These are phyloP conservation scores for Trichoderma sp. DNA, from an alignment of 2,329 filamentous ascomycete species.

Conservation along the genomic window DNA sequence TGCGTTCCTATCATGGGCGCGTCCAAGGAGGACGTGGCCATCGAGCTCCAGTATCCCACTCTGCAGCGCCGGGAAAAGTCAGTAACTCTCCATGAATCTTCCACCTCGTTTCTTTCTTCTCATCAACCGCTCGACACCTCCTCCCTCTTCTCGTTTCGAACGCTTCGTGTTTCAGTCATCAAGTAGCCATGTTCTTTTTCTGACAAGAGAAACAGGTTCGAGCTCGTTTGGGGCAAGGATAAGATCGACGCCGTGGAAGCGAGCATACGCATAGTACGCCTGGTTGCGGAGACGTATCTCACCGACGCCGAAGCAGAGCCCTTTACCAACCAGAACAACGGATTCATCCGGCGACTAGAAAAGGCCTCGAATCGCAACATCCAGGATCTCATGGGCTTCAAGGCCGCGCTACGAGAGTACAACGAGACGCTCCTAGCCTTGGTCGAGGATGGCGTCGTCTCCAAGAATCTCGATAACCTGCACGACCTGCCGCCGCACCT, in stretches of 20 bases:
- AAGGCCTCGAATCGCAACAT: constrained; percentile 71
- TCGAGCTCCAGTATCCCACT: constrained; percentile 85
- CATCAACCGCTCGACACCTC: background rate
- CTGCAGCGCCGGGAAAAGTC: constrained; percentile 68
- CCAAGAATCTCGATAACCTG: constrained; percentile 68
- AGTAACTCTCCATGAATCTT: constrained; percentile 27
- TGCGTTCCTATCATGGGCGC: constrained; percentile 55
- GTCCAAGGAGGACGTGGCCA: constrained; percentile 55
- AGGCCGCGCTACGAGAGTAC: constrained; percentile 72
- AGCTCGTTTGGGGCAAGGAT: constrained; percentile 77
- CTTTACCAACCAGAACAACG: constrained; percentile 71
- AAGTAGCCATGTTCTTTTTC: background rate
- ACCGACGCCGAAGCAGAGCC: constrained; percentile 66
- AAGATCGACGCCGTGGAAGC: constrained; percentile 76
- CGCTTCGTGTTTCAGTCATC: background rate
- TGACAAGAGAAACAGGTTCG: constrained; percentile 41
- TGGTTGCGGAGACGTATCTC: constrained; percentile 75
- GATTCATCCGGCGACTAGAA: constrained; percentile 75
- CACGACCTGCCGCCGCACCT: constrained; percentile 71
- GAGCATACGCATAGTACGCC: constrained; percentile 69
- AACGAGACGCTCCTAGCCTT: constrained; percentile 70
- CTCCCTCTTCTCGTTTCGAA: background rate
- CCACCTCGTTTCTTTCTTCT: background rate
- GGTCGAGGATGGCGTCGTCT: constrained; percentile 70
- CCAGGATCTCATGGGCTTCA: constrained; percentile 67